Evolutionary conservation across 805 yeast species (phyloP).

Genomic region (Pichia gijzeniarum): DNA sequence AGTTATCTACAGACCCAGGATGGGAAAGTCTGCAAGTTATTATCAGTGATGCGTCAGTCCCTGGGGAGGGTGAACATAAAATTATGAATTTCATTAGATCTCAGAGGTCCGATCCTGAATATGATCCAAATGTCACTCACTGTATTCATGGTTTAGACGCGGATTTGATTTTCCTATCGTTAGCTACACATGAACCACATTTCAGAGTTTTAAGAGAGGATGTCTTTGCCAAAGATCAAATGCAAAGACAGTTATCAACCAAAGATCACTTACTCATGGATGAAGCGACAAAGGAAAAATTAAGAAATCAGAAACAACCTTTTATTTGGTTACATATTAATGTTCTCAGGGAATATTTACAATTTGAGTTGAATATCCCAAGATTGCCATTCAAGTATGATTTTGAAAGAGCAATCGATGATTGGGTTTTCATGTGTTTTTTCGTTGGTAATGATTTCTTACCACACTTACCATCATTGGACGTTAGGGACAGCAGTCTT

Average conservation of each 20-base stretch:
- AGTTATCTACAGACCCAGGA: conserved; percentile 82
- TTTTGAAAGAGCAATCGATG: conserved; percentile 92
- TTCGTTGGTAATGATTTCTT: conserved; percentile 97
- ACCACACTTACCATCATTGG: conserved; percentile 92
- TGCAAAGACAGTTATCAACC: conserved; percentile 36
- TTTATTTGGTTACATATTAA: conserved; percentile 91
- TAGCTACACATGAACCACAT: conserved; percentile 98
- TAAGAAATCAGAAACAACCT: conserved; percentile 59
- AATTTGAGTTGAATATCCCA: conserved; percentile 70
- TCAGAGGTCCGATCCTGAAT: conserved; percentile 79
- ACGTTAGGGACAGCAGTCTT: conserved; percentile 91
- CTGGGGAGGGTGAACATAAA: conserved; percentile 99
- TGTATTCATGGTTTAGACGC: conserved; percentile 98
- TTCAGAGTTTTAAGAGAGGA: conserved; percentile 92
- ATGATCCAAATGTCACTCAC: conserved; percentile 91
- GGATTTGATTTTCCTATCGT: conserved; percentile 89
- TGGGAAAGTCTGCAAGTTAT: conserved; percentile 89
- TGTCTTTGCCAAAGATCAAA: conserved; percentile 75
- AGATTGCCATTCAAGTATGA: conserved; percentile 71
- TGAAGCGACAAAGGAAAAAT: conserved; percentile 44
- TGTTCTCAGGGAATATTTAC: conserved; percentile 81
- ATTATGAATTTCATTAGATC: conserved; percentile 92
- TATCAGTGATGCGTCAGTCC: conserved; percentile 92
- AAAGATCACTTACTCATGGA: conserved; percentile 51
- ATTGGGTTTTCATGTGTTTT: conserved; percentile 98